Conservation (phyloP, 495 filamentous ascomycete genomes). For the Glarea lozoyensis region DNA sequence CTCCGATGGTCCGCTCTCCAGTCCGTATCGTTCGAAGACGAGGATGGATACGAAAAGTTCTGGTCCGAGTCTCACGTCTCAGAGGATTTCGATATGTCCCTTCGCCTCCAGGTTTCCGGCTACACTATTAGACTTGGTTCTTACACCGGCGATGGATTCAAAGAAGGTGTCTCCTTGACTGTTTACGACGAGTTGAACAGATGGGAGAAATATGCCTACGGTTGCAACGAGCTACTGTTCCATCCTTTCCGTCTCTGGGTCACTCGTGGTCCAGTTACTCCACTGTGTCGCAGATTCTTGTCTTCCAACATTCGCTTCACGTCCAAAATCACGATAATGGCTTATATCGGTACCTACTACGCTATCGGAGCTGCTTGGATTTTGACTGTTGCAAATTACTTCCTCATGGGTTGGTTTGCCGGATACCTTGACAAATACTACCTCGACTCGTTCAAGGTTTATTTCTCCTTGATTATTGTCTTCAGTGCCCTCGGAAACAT, state of each 20-base stretch:
- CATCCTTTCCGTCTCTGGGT: conserved; percentile 45
- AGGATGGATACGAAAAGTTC: conserved; percentile 66
- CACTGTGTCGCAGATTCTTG: conserved; percentile 53
- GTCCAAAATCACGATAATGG: conserved; percentile 60
- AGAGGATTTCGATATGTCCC: conserved; percentile 81
- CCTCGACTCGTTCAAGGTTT: conserved; percentile 43
- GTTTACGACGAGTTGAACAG: conserved; percentile 78
- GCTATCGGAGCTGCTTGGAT: conserved; percentile 60
- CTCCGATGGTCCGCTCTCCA: conserved; percentile 74
- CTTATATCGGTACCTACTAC: conserved; percentile 72
- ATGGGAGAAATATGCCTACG: conserved; percentile 84
- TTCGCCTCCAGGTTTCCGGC: conserved; percentile 62
- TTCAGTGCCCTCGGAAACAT: conserved; percentile 32
- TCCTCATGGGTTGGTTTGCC: conserved; percentile 45
- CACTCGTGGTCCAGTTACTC: conserved; percentile 51
- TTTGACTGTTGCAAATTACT: conserved; percentile 53
- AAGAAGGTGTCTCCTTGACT: conserved; percentile 76
- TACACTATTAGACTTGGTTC: conserved; percentile 68
- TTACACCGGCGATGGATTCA: conserved; percentile 69
- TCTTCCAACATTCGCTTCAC: conserved; percentile 49
- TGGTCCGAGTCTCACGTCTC: conserved; percentile 80
- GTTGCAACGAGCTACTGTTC: conserved; percentile 68
- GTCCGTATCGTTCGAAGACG: conserved; percentile 59
- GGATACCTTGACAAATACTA: conserved; percentile 44
- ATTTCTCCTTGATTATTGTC: conserved; percentile 37